Percentiles rank a stretch among this genome's conserved stretches.
phyloP scores from a whole-genome alignment of 306 rosid genomes.

The Rosa persica region DNA sequence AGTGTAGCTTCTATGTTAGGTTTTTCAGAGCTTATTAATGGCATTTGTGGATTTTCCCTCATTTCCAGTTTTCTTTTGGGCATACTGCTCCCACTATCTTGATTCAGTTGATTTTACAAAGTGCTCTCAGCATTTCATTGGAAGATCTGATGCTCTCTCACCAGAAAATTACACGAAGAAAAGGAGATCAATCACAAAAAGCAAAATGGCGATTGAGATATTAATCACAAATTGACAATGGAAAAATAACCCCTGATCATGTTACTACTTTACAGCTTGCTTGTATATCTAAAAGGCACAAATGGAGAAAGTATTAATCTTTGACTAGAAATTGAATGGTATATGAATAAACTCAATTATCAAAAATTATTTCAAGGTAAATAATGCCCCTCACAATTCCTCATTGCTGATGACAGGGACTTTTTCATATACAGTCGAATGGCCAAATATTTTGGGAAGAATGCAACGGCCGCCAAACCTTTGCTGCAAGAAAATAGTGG shows the following conservation, averaged over 20 bases:
- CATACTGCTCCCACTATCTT: background rate
- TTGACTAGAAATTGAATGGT: background rate
- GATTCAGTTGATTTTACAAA: background rate
- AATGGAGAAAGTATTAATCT: background rate
- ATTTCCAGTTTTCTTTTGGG: background rate
- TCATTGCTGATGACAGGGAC: slow-evolving; percentile 73
- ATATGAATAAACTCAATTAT: background rate
- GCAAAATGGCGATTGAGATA: background rate
- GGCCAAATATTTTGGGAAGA: slow-evolving; percentile 61
- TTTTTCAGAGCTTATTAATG: background rate
- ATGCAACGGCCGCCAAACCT: slow-evolving; percentile 70
- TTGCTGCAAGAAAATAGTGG: slow-evolving; percentile 71
- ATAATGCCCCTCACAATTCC: slow-evolving; percentile 45
- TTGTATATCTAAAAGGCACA: background rate
- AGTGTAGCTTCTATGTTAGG: slow-evolving; percentile 22
- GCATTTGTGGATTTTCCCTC: background rate
- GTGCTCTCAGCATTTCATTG: background rate
- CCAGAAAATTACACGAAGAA: background rate
- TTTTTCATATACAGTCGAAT: slow-evolving; percentile 56
- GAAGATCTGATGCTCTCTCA: background rate
- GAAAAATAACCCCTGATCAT: background rate
- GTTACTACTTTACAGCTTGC: background rate
- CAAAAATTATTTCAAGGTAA: background rate
- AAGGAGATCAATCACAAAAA: background rate
- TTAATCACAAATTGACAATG: background rate